Evolutionary conservation across 2,329 filamentous ascomycete genomes (phyloP), one percentile per base, ranked within the genome.

Genomic region (Coniochaeta hoffmannii): DNA sequence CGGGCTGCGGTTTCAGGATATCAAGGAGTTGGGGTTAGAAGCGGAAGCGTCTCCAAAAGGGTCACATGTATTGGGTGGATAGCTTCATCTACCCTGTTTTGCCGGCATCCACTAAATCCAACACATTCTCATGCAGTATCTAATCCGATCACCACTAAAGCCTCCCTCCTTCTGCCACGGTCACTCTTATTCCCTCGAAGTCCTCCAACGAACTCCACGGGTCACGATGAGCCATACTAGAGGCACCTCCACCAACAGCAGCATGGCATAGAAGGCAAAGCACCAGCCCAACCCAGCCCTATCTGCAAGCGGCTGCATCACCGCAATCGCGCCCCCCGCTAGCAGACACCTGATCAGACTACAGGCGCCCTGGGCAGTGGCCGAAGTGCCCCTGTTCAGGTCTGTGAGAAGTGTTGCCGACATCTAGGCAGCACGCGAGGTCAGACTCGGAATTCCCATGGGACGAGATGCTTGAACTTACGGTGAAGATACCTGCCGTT

Each of bases 351-450:
- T 57, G 3, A 67, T 58, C 10, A 67, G 54, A 51, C 62, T 66
- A 12, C 58, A 65, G 6, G 65, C 58, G 19, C 59, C 63, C 19
- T 66, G 64, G 4, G 60, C 65, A 9, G 65, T 66, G 2, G 63
- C 64, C 0, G 63, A 64, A 10, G 54, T 36, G 38, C 62, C 32
- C 8, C 57, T 53, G 53, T 66, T 66, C 17, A 64, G 58, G 53
- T 65, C 64, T 1, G 64, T 67, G 10, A 67, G 55, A 32, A 66
- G 64, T 3, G 64, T 64, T 9, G 55, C 59, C 31, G 55, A 56
- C 17, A 58, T 50, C 50, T 55, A 36, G n/a, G 3, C 50, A 31
- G 44, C 15, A 11, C 15, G 31, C 24, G 14, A 9, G 38, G 38
- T 44, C 14, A 44, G 19, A 17, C 19, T 26, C 11, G 19, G 9